These are phyloP conservation scores for Corchorus capsularis DNA, from an alignment of 345 rosid species.

Conservation along the genomic window DNA sequence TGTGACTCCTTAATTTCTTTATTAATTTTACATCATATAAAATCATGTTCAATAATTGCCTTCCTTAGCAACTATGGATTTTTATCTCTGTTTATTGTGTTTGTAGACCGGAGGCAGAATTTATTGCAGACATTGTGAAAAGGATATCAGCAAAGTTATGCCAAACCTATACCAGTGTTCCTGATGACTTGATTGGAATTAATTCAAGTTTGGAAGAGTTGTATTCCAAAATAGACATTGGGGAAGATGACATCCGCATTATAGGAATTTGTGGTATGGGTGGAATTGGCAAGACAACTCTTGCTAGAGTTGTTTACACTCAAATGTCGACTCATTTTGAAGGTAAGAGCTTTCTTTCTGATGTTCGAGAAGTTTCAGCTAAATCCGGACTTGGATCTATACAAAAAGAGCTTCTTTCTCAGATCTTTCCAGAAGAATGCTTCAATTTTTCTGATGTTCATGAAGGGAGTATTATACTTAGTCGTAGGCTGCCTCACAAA, in stretches of 20 bases:
- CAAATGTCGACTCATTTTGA: constrained; percentile 19
- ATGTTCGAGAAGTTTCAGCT: constrained; percentile 36
- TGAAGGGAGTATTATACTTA: constrained; percentile 30
- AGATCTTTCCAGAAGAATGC: neutral
- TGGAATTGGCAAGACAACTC: constrained; percentile 45
- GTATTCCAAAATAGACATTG: no score
- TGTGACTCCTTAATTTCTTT: no score
- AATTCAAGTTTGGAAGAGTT: neutral
- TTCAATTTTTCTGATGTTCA: constrained; percentile 7
- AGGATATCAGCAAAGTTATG: neutral
- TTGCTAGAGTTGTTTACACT: constrained; percentile 29
- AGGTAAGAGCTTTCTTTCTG: constrained; percentile 29
- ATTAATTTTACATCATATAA: no score
- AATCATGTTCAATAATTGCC: no score
- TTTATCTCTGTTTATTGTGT: no score
- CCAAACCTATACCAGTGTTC: neutral
- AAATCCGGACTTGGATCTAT: constrained; percentile 38
- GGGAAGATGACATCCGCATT: neutral
- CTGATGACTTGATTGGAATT: neutral
- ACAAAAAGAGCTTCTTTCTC: constrained; percentile 29
- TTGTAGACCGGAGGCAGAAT: neutral
- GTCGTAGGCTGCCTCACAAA: constrained; percentile 16
- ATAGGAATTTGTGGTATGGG: constrained; percentile 41
- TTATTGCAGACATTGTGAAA: neutral
- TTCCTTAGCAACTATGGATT: no score